A percentile compares a stretch with the other conserved stretches of the same genome.
Evolutionary conservation across 2,329 filamentous ascomycete genomes (phyloP).

Genomic region (Ascomycota sp.): DNA sequence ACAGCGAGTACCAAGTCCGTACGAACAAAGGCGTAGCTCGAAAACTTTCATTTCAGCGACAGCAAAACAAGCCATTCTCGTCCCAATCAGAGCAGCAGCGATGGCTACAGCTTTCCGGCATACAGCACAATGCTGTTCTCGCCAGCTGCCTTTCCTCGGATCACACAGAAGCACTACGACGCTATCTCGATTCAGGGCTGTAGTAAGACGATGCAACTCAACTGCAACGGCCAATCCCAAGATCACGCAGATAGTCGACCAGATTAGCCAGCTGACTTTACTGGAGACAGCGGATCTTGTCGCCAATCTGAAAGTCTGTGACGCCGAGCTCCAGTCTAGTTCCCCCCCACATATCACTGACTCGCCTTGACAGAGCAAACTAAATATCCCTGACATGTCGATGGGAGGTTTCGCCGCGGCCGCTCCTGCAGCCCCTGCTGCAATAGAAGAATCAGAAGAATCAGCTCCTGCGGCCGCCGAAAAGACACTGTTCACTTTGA

Average conservation of each 20-base stretch:
- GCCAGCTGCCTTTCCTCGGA: slow-evolving; percentile 32
- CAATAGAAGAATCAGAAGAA: slow-evolving; percentile 66
- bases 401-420: slow-evolving; percentile 71
- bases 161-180: slow-evolving; percentile 27
- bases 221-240: slow-evolving; percentile 74
- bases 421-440: slow-evolving; percentile 39
- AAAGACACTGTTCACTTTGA: slow-evolving; percentile 93
- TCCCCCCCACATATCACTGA: not conserved
- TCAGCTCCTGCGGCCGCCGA: slow-evolving; percentile 78
- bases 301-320: slow-evolving; percentile 69
- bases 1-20: slow-evolving; percentile 1
- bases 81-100: slow-evolving; percentile 12
- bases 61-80: slow-evolving; percentile 1
- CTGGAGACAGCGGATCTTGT: slow-evolving; percentile 95
- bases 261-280: slow-evolving; percentile 95
- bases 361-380: slow-evolving; percentile 41
- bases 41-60: slow-evolving; percentile 18
- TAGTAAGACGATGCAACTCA: slow-evolving; percentile 66
- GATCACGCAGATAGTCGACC: slow-evolving; percentile 85
- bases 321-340: not conserved
- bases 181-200: slow-evolving; percentile 21
- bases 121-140: slow-evolving; percentile 43
- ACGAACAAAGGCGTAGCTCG: slow-evolving; percentile 10
- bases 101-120: slow-evolving; percentile 45
- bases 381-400: slow-evolving; percentile 96